Conservation (phyloP, 1,139 yeast species). For the Yueomyces sp. region DNA sequence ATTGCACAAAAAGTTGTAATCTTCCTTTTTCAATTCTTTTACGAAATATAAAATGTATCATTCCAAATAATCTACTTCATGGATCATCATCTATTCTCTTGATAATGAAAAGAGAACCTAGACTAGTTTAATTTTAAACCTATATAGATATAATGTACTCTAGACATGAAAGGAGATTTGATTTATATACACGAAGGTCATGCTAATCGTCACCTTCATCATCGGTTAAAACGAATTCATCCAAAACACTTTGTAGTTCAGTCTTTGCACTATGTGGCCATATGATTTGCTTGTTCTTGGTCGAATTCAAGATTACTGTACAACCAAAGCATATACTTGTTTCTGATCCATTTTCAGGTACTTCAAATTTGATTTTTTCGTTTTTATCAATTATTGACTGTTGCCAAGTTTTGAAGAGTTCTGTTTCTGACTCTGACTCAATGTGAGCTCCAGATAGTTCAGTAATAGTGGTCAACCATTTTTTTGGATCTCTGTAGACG, state of each 20-base stretch:
- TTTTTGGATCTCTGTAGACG: slow-evolving; percentile 44
- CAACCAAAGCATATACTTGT: slow-evolving; percentile 65
- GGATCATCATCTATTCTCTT: too few species aligned
- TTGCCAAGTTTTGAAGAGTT: slow-evolving; percentile 27
- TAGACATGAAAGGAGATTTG: too few species aligned
- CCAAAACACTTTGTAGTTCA: slow-evolving; percentile 29
- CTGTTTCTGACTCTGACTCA: slow-evolving; percentile 35
- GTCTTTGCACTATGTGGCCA: slow-evolving; percentile 40
- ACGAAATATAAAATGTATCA: too few species aligned
- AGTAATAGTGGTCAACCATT: slow-evolving; percentile 67
- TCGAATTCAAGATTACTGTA: slow-evolving; percentile 43
- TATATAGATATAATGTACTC: too few species aligned
- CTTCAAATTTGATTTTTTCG: neutral
- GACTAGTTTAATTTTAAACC: too few species aligned
- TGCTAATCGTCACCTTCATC: slow-evolving; percentile 17
- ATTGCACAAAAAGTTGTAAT: slow-evolving; percentile 6
- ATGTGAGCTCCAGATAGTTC: slow-evolving; percentile 47
- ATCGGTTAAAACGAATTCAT: slow-evolving; percentile 40
- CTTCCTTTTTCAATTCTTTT: too few species aligned
- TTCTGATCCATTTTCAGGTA: slow-evolving; percentile 9
- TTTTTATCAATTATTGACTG: slow-evolving; percentile 7
- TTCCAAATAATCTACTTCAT: too few species aligned
- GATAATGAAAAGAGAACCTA: too few species aligned
- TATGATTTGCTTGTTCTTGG: slow-evolving; percentile 29
- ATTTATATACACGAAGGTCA: too few species aligned